Evolutionary conservation across 2,329 filamentous ascomycete species (phyloP), one percentile per base, ranked within the genome.

Genomic region (Trichoderma pleuroti): DNA sequence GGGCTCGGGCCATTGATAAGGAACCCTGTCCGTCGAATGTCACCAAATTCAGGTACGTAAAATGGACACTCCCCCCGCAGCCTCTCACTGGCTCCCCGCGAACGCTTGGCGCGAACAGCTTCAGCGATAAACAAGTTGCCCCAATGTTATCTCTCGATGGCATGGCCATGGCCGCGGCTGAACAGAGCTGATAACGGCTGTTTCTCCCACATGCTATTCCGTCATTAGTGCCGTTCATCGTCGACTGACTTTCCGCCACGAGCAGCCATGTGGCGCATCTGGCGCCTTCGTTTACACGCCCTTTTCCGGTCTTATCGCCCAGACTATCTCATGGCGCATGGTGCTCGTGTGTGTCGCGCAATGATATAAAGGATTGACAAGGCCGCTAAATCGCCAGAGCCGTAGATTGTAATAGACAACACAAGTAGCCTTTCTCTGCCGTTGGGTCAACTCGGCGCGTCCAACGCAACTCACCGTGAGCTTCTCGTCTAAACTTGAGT

Each of bases 31-130:
- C 65, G 10, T 26, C 21, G 65, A 32, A 59, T 59, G 68, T 77
- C 77, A 79, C 72, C 77, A 80, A 80, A 79, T 81, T 77, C 74
- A 75, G 79, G 77, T 80, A 80, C 78, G 80, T 81, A 81, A 80
- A 72, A 70, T 64, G 61, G 18, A 66, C 64, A 54, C 57, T 72
- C 64, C 71, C 54, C 64, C 64, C 46, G 64, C 52, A 62, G 70
- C 70, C 14, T 57, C 69, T 72, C 63, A 72, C 71, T 71, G 71
- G 71, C 64, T 69, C 34, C 36, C 59, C 24, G 56, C 49, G 16
- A 36, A 11, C 28, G 46, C 60, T 62, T 28, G 66, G 66, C 66
- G 56, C 34, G 21, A 26, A 14, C 16, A 52, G 24, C 57, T 24
- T 8, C 21, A 61, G 66, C 42, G 69, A 60, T 59, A 70, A 70